Base-by-base conservation (phyloP, 73 alveolate species). In the Strombidium stylifer region DNA sequence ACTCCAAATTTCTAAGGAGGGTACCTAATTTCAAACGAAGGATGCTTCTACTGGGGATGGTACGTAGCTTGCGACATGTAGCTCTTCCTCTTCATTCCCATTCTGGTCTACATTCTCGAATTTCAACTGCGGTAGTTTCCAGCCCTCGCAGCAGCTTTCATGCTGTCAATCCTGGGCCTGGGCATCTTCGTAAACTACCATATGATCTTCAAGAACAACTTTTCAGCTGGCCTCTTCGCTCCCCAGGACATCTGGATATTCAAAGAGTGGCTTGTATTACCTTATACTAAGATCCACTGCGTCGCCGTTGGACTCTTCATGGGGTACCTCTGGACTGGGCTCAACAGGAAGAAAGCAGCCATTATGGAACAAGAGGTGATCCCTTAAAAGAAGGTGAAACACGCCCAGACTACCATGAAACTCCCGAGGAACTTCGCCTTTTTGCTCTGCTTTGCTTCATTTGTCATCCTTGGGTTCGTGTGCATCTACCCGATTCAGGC, bases 1-100 rank as follows among this genome's bases (percentile, higher is more conserved):
- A 60, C 60, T 4, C 18, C 27, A 19, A 60, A 60, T 41, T 60
- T 60, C 49, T 40, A 40, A n/a, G 61, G 61, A 12, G 59, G 25
- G 5, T 23, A 60, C 18, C 42, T 23, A 11, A 60, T 40, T 19
- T 48, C 61, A 1, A 40, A 40, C 25, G 74, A 60, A 40, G 74
- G 74, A 2, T 60, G 74, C 21, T 60, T 11, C 52, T 60, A 31
- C 42, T 60, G 74, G 74, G 74, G 74, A 27, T 60, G 74, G 74
- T 60, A 40, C 42, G 60, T 60, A 16, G 61, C 74, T 60, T 10
- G 58, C n/a, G 58, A 60, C n/a, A n/a, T 60, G 5, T 27, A 60
- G 48, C 1, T 60, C 2, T 60, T 23, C 41, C 8, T 60, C 4
- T 7, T 60, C 7, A 19, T 47, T 1, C 48, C 52, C 4, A 26